These are phyloP conservation scores for Chrysopogon serrulatus DNA, from an alignment of 176 grass and related monocot species.

Conservation along the genomic window DNA sequence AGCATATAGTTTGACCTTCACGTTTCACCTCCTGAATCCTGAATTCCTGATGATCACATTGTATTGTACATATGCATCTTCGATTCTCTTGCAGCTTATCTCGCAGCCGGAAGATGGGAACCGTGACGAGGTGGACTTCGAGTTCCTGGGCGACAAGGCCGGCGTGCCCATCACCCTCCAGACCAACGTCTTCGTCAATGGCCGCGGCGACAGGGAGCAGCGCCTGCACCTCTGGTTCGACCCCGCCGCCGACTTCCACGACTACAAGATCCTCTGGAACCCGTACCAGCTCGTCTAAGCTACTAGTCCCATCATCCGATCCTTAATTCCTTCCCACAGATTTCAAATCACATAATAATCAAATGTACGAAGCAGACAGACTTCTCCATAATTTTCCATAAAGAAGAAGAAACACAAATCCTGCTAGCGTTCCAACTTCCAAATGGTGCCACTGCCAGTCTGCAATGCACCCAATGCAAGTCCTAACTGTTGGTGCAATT, in stretches of 20 bases:
- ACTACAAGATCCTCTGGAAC: slow-evolving; percentile 84
- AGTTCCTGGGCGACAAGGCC: slow-evolving; percentile 64
- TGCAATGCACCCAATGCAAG: too few relatives aligned
- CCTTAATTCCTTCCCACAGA: neutral
- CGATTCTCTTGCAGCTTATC: neutral
- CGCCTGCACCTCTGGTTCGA: slow-evolving; percentile 64
- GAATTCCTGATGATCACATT: too few relatives aligned
- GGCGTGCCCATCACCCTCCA: slow-evolving; percentile 55
- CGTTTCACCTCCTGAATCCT: too few relatives aligned
- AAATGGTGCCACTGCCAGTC: too few relatives aligned
- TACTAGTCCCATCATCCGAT: neutral
- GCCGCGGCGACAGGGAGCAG: slow-evolving; percentile 50
- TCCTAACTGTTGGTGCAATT: neutral
- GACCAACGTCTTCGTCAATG: slow-evolving; percentile 69
- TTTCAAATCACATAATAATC: neutral
- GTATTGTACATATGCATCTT: too few relatives aligned
- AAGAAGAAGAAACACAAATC: neutral
- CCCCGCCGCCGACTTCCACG: slow-evolving; percentile 67
- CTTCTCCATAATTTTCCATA: too few relatives aligned
- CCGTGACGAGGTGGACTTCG: slow-evolving; percentile 69
- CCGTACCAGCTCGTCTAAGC: slow-evolving; percentile 58
- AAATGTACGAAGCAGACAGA: too few relatives aligned
- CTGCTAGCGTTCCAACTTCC: neutral
- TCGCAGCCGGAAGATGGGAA: slow-evolving; percentile 17
- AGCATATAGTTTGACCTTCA: too few relatives aligned